phyloP scores from a whole-genome alignment of 2,329 filamentous ascomycete species.

The Lecanosticta acicola region DNA sequence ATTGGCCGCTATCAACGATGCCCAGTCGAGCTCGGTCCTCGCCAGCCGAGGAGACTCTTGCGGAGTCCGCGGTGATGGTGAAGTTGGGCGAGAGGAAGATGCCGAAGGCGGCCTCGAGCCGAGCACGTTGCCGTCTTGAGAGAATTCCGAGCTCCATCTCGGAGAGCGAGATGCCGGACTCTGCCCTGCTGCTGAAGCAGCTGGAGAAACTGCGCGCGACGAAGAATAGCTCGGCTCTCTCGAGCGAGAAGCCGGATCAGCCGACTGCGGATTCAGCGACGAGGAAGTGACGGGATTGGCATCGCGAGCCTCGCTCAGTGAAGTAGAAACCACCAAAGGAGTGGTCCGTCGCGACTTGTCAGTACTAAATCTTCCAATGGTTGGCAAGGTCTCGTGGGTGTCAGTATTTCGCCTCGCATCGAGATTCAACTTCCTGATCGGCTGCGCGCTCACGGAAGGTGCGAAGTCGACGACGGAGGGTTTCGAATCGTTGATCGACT shows the following conservation, averaged over 20 bases:
- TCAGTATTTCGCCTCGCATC: constrained; percentile 30
- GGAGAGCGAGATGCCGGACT: constrained; percentile 17
- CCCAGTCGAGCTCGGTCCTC: constrained; percentile 31
- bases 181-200: constrained; percentile 12
- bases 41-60: constrained; percentile 25
- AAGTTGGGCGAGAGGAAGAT: constrained; percentile 23
- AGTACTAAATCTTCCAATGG: constrained; percentile 15
- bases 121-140: constrained; percentile 13
- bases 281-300: constrained; percentile 7
- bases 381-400: constrained; percentile 20
- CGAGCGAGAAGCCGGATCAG: constrained; percentile 14
- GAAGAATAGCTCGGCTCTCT: constrained; percentile 23
- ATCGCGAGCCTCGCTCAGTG: constrained; percentile 20
- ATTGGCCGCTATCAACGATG: constrained; percentile 24
- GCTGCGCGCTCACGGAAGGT: constrained; percentile 10
- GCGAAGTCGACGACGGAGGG: constrained; percentile 24
- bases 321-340: constrained; percentile 23
- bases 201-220: constrained; percentile 26
- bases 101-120: constrained; percentile 21
- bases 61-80: constrained; percentile 23
- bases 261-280: constrained; percentile 13
- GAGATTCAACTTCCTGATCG: constrained; percentile 20
- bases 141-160: constrained; percentile 19
- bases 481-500: constrained; percentile 8
- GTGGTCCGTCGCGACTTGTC: constrained; percentile 26